Evolutionary conservation across 805 yeast species (phyloP).

Genomic region (Cyberlindnera lachancei): DNA sequence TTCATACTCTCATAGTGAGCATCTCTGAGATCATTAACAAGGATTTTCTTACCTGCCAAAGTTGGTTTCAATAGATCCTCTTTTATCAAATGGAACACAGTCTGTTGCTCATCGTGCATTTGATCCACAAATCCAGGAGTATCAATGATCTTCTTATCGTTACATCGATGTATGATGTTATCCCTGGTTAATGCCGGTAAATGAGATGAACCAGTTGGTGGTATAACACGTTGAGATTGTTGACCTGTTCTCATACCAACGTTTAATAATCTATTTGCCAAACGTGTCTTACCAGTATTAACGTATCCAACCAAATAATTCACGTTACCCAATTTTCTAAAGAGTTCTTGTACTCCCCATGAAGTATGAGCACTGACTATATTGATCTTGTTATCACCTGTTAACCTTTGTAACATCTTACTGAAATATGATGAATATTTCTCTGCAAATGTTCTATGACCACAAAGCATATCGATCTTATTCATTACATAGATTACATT

Average conservation of each 20-base stretch:
- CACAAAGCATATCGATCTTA: constrained; percentile 37
- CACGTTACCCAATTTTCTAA: constrained; percentile 28
- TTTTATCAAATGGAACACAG: constrained; percentile 23
- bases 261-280: constrained; percentile 42
- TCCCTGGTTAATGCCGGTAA: constrained; percentile 71
- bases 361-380: constrained; percentile 42
- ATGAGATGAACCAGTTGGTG: constrained; percentile 29
- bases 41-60: constrained; percentile 26
- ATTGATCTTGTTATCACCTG: constrained; percentile 28
- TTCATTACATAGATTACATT: constrained; percentile 27
- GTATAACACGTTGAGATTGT: constrained; percentile 8
- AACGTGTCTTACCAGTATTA: constrained; percentile 63
- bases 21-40: constrained; percentile 21
- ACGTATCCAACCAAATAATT: constrained; percentile 57
- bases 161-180: constrained; percentile 32
- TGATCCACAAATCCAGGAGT: constrained; percentile 32
- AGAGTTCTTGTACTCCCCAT: constrained; percentile 43
- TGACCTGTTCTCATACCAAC: constrained; percentile 4
- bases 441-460: constrained; percentile 22
- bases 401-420: constrained; percentile 27
- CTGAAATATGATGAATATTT: constrained; percentile 27
- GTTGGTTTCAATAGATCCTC: constrained; percentile 23
- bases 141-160: constrained; percentile 27
- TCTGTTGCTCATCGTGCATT: background rate
- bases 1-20: background rate